These are phyloP conservation scores for Candida incommunis DNA, from an alignment of 805 yeast species.

Conservation along the genomic window DNA sequence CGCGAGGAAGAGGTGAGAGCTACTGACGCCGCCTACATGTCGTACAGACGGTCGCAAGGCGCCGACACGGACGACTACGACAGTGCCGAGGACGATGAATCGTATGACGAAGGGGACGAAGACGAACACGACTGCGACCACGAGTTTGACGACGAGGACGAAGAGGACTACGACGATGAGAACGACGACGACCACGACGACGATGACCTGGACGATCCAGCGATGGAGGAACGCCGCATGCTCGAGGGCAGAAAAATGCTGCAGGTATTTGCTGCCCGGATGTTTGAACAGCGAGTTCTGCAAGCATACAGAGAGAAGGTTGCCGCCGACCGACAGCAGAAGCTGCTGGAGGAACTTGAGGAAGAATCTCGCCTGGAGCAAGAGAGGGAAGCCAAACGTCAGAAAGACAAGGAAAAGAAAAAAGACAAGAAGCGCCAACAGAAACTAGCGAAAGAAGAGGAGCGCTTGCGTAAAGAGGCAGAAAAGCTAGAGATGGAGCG, in stretches of 20 bases:
- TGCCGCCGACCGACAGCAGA: slow-evolving; percentile 47
- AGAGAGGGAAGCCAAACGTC: slow-evolving; percentile 21
- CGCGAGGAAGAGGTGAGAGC: slow-evolving; percentile 23
- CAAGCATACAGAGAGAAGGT: slow-evolving; percentile 67
- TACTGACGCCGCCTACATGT: slow-evolving; percentile 6
- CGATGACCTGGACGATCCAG: slow-evolving; percentile 14
- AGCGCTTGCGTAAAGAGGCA: slow-evolving; percentile 19
- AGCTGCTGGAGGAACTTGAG: slow-evolving; percentile 22
- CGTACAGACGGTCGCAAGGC: slow-evolving; percentile 3
- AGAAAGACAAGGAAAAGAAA: slow-evolving; percentile 26
- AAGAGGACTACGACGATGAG: slow-evolving; percentile 25
- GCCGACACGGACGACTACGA: slow-evolving; percentile 9
- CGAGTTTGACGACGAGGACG: slow-evolving; percentile 25
- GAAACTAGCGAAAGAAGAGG: slow-evolving; percentile 26
- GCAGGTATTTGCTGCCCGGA: slow-evolving; percentile 64
- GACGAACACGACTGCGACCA: slow-evolving; percentile 23
- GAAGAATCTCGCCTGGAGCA: slow-evolving; percentile 17
- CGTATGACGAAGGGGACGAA: slow-evolving; percentile 7
- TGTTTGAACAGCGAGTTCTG: slow-evolving; percentile 59
- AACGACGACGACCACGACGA: slow-evolving; percentile 29
- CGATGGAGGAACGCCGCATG: slow-evolving; percentile 43
- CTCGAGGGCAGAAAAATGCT: slow-evolving; percentile 71
- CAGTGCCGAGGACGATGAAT: slow-evolving; percentile 8
- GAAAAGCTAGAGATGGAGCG: slow-evolving; percentile 20
- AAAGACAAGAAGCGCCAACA: slow-evolving; percentile 27